Percentiles rank a stretch among this genome's conserved stretches.
Evolutionary conservation across 768 basidiomycete species (phyloP).

Genomic region (Termitomyces heimii): DNA sequence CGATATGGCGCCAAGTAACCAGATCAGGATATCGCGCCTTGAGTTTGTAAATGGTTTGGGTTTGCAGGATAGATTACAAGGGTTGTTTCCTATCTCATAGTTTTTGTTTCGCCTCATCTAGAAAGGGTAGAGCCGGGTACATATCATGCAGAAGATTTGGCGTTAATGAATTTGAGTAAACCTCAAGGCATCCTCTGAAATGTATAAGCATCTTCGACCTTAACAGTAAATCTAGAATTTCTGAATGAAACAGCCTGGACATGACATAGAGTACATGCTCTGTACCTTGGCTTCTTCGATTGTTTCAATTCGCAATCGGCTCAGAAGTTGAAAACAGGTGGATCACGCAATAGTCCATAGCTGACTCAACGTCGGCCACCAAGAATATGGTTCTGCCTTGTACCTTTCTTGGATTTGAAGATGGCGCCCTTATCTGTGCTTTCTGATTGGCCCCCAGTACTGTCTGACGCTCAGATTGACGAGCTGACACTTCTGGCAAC

Average conservation of each 20-base stretch:
- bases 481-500: constrained; percentile 61
- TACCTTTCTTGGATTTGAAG: constrained; percentile 3
- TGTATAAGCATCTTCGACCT: background rate
- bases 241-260: background rate
- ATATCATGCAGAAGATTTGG: background rate
- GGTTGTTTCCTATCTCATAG: constrained; percentile 7
- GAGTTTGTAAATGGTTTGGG: constrained; percentile 8
- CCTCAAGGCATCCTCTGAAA: background rate
- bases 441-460: constrained; percentile 68
- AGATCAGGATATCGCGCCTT: constrained; percentile 6
- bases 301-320: background rate
- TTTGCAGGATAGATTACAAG: constrained; percentile 10
- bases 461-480: constrained; percentile 53
- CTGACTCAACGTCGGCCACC: constrained; percentile 10
- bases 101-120: background rate
- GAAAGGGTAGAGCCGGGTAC: constrained; percentile 1
- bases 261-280: background rate
- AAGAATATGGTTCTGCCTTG: background rate
- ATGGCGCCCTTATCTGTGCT: constrained; percentile 34
- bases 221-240: background rate
- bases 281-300: background rate
- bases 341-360: constrained; percentile 12
- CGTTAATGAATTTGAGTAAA: background rate
- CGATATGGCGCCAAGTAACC: background rate
- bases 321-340: background rate